Evolutionary conservation across 345 rosid species (phyloP), one percentile per base, ranked within the genome.

Genomic region (Hirschfeldia incana): DNA sequence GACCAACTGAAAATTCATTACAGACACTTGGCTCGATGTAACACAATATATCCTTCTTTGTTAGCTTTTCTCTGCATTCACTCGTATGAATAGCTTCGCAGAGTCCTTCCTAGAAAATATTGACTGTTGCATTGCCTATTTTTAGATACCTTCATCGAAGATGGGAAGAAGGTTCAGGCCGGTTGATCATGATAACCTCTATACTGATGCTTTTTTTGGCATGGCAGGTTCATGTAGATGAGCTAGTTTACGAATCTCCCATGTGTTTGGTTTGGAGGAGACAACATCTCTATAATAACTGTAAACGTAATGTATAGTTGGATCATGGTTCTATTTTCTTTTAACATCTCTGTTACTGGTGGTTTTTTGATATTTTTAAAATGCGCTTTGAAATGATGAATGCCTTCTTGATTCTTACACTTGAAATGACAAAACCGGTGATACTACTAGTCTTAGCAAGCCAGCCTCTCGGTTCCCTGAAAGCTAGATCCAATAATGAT

Each of bases 11-110:
- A 29, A 94, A 68, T 91, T 87, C 80, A 85, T 93, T 62, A 89
- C 97, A 42, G 94, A 88, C 67, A 91, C 92, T 60, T 93, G 98
- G 98, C 89, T 90, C 9, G 91, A 86, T 73, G 98, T 93, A 89
- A 86, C 73, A 70, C 34, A 8, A 1, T 21, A 63, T 64, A 21
- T 4, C 36, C 6, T 29, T 27, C n/a, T 62, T 15, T 76, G 62
- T 21, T 68, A 65, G 0, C 15, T 28, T 75, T 57, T 37, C 62
- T 17, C 37, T 68, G 29, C 32, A 28, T 49, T 21, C 21, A 21
- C 21, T 21, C 21, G 44, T 65, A 9, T 59, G 44, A 65, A 71
- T 37, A n/a, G 13, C 27, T 53, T 5, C 3, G 21, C 15, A 34
- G 10, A 13, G 28, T 30, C 64, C 36, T 69, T 32, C 65, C 29